Conservation (phyloP, 2,329 filamentous ascomycete genomes). For the Exophiala calicioides region DNA sequence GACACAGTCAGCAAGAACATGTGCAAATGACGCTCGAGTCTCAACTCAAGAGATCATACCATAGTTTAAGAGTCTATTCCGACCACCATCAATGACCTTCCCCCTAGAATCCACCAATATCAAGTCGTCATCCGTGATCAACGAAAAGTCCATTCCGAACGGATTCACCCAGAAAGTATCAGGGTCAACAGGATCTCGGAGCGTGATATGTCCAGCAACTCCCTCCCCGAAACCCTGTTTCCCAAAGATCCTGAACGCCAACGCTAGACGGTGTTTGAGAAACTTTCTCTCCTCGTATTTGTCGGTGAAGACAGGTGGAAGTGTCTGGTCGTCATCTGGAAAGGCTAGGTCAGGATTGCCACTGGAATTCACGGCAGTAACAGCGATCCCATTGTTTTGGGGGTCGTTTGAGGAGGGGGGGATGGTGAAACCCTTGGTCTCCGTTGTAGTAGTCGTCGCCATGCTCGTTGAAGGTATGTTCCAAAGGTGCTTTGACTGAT, state of each 20-base stretch:
- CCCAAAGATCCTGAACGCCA: constrained; percentile 52
- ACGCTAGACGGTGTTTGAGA: constrained; percentile 48
- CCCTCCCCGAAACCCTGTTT: constrained; percentile 53
- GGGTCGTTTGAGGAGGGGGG: neutral
- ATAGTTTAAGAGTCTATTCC: neutral
- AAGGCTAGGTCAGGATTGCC: neutral
- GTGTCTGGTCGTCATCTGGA: neutral
- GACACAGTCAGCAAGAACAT: neutral
- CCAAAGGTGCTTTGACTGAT: neutral
- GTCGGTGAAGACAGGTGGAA: constrained; percentile 15
- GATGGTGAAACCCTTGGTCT: neutral
- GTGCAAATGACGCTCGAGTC: neutral
- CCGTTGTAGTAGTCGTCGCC: neutral
- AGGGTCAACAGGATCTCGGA: constrained; percentile 55
- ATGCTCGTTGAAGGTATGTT: neutral
- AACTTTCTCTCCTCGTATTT: constrained; percentile 43
- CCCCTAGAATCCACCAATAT: neutral
- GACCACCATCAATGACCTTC: neutral
- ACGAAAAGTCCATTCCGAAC: constrained; percentile 31
- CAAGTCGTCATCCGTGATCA: neutral
- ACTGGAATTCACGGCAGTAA: neutral
- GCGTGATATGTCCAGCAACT: constrained; percentile 58
- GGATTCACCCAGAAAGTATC: constrained; percentile 52
- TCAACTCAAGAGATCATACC: neutral
- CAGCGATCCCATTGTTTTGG: neutral